Percentiles rank a stretch among this genome's conserved stretches.
Evolutionary conservation across 2,329 filamentous ascomycete genomes (phyloP).

Genomic region (Fusarium sororula): DNA sequence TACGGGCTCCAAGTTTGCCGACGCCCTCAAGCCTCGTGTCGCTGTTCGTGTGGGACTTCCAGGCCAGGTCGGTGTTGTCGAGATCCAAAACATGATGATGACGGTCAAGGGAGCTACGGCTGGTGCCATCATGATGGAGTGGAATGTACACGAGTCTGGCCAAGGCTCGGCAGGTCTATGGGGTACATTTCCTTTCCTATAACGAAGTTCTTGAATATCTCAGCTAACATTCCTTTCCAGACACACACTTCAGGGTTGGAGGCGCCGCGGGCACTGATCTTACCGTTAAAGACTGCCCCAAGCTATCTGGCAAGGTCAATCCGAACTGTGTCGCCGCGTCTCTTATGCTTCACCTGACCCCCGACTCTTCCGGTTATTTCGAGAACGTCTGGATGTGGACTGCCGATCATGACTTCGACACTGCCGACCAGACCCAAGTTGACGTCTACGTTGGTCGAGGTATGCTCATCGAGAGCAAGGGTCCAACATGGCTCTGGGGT

Average conservation of each 20-base stretch:
- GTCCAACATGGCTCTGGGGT: constrained; percentile 45
- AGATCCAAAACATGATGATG: constrained; percentile 71
- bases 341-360: constrained; percentile 58
- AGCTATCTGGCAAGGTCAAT: constrained; percentile 42
- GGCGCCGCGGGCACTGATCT: constrained; percentile 36
- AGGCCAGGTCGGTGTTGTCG: constrained; percentile 66
- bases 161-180: constrained; percentile 60
- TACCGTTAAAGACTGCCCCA: constrained; percentile 33
- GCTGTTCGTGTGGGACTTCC: constrained; percentile 66
- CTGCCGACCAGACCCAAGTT: constrained; percentile 40
- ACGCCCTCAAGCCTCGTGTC: constrained; percentile 61
- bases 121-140: constrained; percentile 71
- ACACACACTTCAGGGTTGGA: constrained; percentile 60
- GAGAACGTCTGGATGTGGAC: constrained; percentile 72
- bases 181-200: constrained; percentile 41
- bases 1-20: constrained; percentile 58
- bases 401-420: constrained; percentile 68
- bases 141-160: constrained; percentile 61
- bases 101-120: constrained; percentile 66
- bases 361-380: constrained; percentile 56
- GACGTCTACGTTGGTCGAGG: constrained; percentile 49
- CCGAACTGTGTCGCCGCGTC: constrained; percentile 68
- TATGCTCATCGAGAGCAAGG: constrained; percentile 45
- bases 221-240: not conserved
- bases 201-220: not conserved